phyloP scores from a whole-genome alignment of 305 asterid genomes.

The Nicotiana rustica region DNA sequence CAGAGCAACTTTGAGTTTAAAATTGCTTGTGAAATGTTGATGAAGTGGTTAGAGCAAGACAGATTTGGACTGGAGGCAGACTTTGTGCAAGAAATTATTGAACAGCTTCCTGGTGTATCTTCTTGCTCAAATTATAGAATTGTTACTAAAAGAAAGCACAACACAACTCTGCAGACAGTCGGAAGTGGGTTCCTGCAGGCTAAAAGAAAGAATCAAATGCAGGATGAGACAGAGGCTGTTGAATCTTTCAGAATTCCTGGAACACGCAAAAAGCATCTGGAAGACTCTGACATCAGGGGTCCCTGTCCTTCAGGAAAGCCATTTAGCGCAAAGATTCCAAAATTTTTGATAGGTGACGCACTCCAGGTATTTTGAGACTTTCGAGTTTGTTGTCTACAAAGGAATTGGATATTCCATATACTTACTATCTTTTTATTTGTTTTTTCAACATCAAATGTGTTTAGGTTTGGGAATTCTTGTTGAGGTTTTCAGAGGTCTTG shows the following conservation, averaged over 20 bases:
- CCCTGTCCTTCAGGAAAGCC: conserved; percentile 80
- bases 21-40: conserved; percentile 62
- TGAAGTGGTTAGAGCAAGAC: conserved; percentile 79
- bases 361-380: conserved; percentile 66
- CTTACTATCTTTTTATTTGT: conserved; percentile 40
- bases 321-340: conserved; percentile 74
- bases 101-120: conserved; percentile 77
- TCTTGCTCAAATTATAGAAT: conserved; percentile 67
- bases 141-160: conserved; percentile 61
- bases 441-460: conserved; percentile 35
- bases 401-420: conserved; percentile 36
- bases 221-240: conserved; percentile 41
- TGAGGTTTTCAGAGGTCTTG: conserved; percentile 79
- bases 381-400: conserved; percentile 18
- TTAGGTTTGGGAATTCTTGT: conserved; percentile 88
- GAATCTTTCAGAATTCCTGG: conserved; percentile 52
- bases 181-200: conserved; percentile 79
- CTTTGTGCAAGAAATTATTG: conserved; percentile 89
- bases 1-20: conserved; percentile 61
- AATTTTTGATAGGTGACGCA: conserved; percentile 82
- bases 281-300: conserved; percentile 54
- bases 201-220: conserved; percentile 56
- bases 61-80: conserved; percentile 84
- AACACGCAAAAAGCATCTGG: conserved; percentile 51
- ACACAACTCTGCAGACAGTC: conserved; percentile 61